Evolutionary conservation across 768 basidiomycete genomes (phyloP).

Genomic region (Termitomyces sp.): DNA sequence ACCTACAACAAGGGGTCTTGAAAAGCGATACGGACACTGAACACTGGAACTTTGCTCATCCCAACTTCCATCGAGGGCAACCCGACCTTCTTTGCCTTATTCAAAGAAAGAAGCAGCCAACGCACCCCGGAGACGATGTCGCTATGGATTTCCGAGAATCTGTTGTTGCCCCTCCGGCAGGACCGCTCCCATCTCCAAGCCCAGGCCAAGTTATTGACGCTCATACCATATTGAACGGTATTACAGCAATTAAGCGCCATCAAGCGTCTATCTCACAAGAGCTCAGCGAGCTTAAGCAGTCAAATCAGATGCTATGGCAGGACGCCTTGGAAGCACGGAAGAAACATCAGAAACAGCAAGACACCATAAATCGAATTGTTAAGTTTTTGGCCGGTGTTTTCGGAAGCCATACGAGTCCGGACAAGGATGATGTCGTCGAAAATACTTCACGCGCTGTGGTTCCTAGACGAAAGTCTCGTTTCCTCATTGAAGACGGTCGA

Average conservation of each 20-base stretch:
- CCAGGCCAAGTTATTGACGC: conserved; percentile 69
- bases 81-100: conserved; percentile 86
- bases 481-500: conserved; percentile 63
- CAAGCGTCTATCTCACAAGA: conserved; percentile 90
- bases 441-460: conserved; percentile 36
- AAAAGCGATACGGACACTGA: conserved; percentile 78
- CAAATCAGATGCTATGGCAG: conserved; percentile 90
- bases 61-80: conserved; percentile 83
- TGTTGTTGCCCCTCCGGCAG: conserved; percentile 6
- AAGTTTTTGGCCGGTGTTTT: conserved; percentile 94
- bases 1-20: conserved; percentile 91
- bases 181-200: conserved; percentile 19
- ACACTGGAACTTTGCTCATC: conserved; percentile 89
- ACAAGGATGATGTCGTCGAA: conserved; percentile 24
- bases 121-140: conserved; percentile 30
- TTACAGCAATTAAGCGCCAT: conserved; percentile 84
- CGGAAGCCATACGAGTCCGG: conserved; percentile 42
- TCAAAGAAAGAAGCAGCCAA: conserved; percentile 73
- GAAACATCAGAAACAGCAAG: conserved; percentile 87
- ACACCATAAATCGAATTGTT: conserved; percentile 93
- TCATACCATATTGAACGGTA: conserved; percentile 72
- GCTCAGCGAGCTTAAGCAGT: conserved; percentile 79
- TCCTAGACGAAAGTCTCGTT: conserved; percentile 42
- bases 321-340: conserved; percentile 76
- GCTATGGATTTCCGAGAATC: conserved; percentile 28